phyloP scores from a whole-genome alignment of 2,329 filamentous ascomycete genomes.

The Arthrobotrys sphaeroides region DNA sequence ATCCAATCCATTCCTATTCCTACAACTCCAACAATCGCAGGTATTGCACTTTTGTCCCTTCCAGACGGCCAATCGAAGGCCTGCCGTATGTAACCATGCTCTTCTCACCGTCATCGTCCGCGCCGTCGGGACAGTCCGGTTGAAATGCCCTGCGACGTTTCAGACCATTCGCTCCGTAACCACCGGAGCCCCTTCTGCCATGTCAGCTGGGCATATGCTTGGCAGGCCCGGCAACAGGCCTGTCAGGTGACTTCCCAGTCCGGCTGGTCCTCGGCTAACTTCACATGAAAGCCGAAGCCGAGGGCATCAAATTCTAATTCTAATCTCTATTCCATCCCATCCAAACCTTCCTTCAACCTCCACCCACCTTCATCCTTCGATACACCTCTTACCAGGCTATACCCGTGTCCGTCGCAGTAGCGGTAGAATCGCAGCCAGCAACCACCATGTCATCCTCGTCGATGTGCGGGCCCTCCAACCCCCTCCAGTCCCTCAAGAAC shows the following conservation, averaged over 20 bases:
- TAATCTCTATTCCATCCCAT: no score
- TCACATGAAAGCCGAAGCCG: constrained; percentile 51
- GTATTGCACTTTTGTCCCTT: no score
- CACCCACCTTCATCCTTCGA: not conserved
- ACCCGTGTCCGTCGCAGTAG: not conserved
- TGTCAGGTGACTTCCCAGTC: not conserved
- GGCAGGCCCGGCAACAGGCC: not conserved
- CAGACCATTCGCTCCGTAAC: no score
- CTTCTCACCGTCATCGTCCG: no score
- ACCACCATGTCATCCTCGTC: constrained; percentile 54
- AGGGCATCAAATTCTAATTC: constrained; percentile 3
- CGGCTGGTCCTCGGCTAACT: constrained; percentile 4
- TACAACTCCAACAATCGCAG: no score
- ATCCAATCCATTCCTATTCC: not conserved
- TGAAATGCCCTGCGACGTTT: no score
- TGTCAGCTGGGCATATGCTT: no score
- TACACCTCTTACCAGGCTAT: not conserved
- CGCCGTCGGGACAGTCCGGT: no score
- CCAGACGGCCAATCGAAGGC: no score
- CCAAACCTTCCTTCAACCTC: not conserved
- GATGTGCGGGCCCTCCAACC: constrained; percentile 78
- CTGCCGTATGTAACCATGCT: no score
- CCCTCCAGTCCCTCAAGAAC: constrained; percentile 76
- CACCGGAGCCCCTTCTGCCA: no score
- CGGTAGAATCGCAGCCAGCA: no score